Percentiles rank a stretch among this genome's conserved stretches.
These are phyloP conservation scores for Coniosporium apollinis DNA, from an alignment of 495 filamentous ascomycete genomes.

Conservation along the genomic window DNA sequence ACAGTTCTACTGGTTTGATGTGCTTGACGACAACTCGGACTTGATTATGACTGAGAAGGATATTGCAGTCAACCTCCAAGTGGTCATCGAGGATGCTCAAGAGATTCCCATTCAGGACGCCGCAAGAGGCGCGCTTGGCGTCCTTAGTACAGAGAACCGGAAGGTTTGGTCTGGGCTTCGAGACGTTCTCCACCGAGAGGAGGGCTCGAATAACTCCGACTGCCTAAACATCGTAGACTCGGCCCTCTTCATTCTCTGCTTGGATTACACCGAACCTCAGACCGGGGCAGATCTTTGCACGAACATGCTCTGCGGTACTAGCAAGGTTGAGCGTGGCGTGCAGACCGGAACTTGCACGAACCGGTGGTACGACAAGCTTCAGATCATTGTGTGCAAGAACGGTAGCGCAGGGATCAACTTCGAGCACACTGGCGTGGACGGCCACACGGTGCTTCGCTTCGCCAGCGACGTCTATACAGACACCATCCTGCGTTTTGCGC, in stretches of 20 bases:
- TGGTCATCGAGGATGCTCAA: constrained; percentile 76
- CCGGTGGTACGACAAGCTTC: constrained; percentile 96
- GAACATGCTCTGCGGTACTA: constrained; percentile 97
- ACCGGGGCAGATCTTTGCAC: constrained; percentile 69
- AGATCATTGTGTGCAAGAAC: constrained; percentile 99
- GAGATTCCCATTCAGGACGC: constrained; percentile 85
- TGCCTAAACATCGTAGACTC: constrained; percentile 90
- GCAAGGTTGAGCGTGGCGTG: constrained; percentile 76
- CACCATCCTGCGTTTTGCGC: constrained; percentile 90
- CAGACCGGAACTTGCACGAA: constrained; percentile 97
- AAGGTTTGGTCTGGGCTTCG: constrained; percentile 87
- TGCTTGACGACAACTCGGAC: constrained; percentile 84
- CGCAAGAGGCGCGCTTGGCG: constrained; percentile 81
- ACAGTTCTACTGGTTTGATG: constrained; percentile 99
- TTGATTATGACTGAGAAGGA: constrained; percentile 96
- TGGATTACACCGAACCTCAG: constrained; percentile 78
- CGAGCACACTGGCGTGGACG: constrained; percentile 95
- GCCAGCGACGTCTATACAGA: constrained; percentile 95
- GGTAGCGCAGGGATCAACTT: constrained; percentile 97
- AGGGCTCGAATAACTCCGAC: constrained; percentile 83
- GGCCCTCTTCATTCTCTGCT: constrained; percentile 76
- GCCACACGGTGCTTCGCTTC: constrained; percentile 90
- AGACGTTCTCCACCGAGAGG: constrained; percentile 75
- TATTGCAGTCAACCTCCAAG: constrained; percentile 77
- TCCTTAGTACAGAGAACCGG: constrained; percentile 89